Conservation (phyloP, 169 alveolate species). For the Neospora caninum region DNA sequence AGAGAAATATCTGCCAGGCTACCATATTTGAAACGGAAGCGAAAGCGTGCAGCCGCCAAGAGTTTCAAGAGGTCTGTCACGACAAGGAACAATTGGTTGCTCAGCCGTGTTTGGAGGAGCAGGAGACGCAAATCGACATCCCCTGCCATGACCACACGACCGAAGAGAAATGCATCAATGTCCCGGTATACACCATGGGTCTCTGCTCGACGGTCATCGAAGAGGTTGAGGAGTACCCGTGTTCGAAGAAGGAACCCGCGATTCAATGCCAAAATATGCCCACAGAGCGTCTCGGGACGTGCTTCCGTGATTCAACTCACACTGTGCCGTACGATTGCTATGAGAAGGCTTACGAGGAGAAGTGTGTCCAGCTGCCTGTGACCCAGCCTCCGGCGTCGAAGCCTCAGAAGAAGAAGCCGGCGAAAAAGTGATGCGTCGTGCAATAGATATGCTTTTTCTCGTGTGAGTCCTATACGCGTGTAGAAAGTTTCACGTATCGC, state of each 20-base stretch:
- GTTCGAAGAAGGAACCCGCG: conserved; percentile 58
- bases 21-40: conserved; percentile 49
- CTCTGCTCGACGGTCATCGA: conserved; percentile 55
- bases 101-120: conserved; percentile 56
- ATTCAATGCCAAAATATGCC: conserved; percentile 52
- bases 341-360: conserved; percentile 60
- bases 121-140: conserved; percentile 27
- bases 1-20: conserved; percentile 38
- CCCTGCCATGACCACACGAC: conserved; percentile 62
- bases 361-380: conserved; percentile 63
- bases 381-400: conserved; percentile 58
- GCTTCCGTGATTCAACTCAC: conserved; percentile 54
- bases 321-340: conserved; percentile 66
- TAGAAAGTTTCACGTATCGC: no score
- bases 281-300: conserved; percentile 53
- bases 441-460: not conserved
- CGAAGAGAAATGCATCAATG: conserved; percentile 65
- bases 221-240: conserved; percentile 63
- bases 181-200: conserved; percentile 66
- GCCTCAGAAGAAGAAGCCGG: conserved; percentile 45
- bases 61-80: conserved; percentile 56
- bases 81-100: conserved; percentile 47
- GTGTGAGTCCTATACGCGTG: not conserved
- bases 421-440: not conserved
- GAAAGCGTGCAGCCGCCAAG: conserved; percentile 58